These are phyloP conservation scores for Xylariaceae sp. DNA, from an alignment of 2,329 filamentous ascomycete species.

Conservation along the genomic window DNA sequence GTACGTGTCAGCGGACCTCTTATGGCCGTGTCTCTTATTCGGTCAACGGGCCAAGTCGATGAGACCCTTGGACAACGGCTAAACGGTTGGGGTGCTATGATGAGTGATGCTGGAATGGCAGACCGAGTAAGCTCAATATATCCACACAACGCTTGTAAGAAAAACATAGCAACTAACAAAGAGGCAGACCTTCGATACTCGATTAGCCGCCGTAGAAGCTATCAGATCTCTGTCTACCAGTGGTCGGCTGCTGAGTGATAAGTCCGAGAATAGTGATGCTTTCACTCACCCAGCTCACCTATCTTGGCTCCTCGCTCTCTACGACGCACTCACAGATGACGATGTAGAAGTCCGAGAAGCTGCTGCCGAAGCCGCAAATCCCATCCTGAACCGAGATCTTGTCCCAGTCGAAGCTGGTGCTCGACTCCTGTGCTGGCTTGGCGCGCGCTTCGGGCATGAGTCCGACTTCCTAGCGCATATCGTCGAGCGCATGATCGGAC, in stretches of 20 bases:
- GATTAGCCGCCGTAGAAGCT: slow-evolving; percentile 54
- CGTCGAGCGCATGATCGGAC: slow-evolving; percentile 40
- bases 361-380: slow-evolving; percentile 48
- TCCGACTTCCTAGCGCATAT: slow-evolving; percentile 39
- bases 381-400: slow-evolving; percentile 41
- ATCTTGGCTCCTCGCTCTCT: slow-evolving; percentile 59
- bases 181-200: slow-evolving; percentile 57
- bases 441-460: slow-evolving; percentile 32
- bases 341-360: slow-evolving; percentile 79
- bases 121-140: slow-evolving; percentile 44
- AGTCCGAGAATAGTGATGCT: not conserved
- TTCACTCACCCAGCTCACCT: slow-evolving; percentile 38
- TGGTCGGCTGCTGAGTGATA: slow-evolving; percentile 7
- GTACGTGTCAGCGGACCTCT: slow-evolving; percentile 45
- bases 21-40: slow-evolving; percentile 32
- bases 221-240: slow-evolving; percentile 46
- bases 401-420: slow-evolving; percentile 45
- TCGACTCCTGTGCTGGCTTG: slow-evolving; percentile 42
- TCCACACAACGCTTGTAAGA: not conserved
- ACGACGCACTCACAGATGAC: slow-evolving; percentile 79
- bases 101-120: slow-evolving; percentile 44
- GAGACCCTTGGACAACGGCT: slow-evolving; percentile 24
- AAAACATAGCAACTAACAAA: slow-evolving; percentile 6
- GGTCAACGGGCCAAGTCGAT: slow-evolving; percentile 8
- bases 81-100: slow-evolving; percentile 44